Evolutionary conservation across 768 basidiomycete species (phyloP).

Genomic region (Boletus pseudopeckii): DNA sequence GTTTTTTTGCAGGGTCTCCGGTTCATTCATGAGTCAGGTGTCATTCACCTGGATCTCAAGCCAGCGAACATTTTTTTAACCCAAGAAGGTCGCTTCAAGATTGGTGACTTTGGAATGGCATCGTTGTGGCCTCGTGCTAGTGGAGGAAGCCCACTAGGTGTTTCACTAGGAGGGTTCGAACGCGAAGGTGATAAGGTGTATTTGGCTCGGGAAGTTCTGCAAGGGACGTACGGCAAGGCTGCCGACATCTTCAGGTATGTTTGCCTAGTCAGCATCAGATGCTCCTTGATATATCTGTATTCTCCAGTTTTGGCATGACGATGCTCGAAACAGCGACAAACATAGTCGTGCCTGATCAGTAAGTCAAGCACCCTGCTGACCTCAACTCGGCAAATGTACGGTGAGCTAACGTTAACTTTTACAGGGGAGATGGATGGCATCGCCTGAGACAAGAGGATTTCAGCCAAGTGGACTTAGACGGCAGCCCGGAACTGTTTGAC

Average conservation of each 20-base stretch:
- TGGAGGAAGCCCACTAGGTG: constrained; percentile 36
- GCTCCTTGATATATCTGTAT: constrained; percentile 10
- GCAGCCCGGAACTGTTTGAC: constrained; percentile 60
- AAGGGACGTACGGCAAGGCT: constrained; percentile 87
- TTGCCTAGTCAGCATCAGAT: background rate
- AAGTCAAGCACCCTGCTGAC: constrained; percentile 37
- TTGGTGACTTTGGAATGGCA: constrained; percentile 99
- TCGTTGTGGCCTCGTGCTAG: constrained; percentile 76
- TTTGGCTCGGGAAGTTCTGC: constrained; percentile 92
- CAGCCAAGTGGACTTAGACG: constrained; percentile 70
- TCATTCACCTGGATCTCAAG: constrained; percentile 96
- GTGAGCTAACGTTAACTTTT: constrained; percentile 18
- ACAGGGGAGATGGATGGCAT: constrained; percentile 92
- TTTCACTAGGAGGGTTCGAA: constrained; percentile 59
- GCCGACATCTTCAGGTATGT: constrained; percentile 96
- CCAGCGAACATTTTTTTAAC: constrained; percentile 96
- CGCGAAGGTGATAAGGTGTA: constrained; percentile 97
- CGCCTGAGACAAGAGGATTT: constrained; percentile 89
- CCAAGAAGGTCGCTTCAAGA: constrained; percentile 82
- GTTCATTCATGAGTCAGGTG: constrained; percentile 84
- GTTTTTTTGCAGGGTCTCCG: constrained; percentile 59
- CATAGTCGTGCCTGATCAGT: constrained; percentile 96
- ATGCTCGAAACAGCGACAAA: constrained; percentile 95
- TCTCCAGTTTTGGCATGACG: constrained; percentile 84
- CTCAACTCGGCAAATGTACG: background rate